Evolutionary conservation across 768 basidiomycete genomes (phyloP).

Genomic region (Tricholoma bakamatsutake): DNA sequence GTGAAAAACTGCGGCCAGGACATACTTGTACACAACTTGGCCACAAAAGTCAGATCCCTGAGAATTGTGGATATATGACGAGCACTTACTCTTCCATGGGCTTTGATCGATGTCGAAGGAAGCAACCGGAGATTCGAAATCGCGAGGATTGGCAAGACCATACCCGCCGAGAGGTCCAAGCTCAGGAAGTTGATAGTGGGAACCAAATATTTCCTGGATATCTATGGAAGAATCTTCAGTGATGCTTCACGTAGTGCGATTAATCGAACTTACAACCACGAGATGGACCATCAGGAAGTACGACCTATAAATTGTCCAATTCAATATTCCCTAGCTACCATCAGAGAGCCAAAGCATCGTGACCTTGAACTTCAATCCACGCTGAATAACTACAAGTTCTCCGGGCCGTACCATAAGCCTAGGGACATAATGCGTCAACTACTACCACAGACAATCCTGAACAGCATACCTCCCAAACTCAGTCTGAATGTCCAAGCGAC

Average conservation of each 20-base stretch:
- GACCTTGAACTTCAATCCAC: slow-evolving; percentile 65
- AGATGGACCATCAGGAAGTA: slow-evolving; percentile 52
- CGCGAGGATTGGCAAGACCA: slow-evolving; percentile 59
- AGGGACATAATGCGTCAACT: neutral
- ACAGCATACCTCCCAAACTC: slow-evolving; percentile 56
- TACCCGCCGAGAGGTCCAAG: slow-evolving; percentile 61
- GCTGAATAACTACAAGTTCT: slow-evolving; percentile 59
- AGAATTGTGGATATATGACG: neutral
- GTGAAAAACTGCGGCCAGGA: neutral
- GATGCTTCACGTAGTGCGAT: neutral
- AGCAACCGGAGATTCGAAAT: slow-evolving; percentile 62
- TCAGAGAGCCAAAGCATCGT: neutral
- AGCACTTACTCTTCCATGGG: slow-evolving; percentile 46
- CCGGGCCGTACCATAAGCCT: slow-evolving; percentile 61
- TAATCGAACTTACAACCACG: slow-evolving; percentile 45
- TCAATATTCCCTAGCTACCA: neutral
- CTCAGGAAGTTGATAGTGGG: slow-evolving; percentile 58
- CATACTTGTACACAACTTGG: slow-evolving; percentile 45
- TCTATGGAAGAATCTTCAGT: slow-evolving; percentile 27
- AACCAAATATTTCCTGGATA: slow-evolving; percentile 58
- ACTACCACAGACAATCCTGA: neutral
- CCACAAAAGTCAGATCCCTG: neutral
- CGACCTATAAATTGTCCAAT: slow-evolving; percentile 25
- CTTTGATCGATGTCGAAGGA: slow-evolving; percentile 61
- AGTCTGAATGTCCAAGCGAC: slow-evolving; percentile 62